Evolutionary conservation across 257 asterid genomes (phyloP).

Genomic region (Ehretia macrophylla): DNA sequence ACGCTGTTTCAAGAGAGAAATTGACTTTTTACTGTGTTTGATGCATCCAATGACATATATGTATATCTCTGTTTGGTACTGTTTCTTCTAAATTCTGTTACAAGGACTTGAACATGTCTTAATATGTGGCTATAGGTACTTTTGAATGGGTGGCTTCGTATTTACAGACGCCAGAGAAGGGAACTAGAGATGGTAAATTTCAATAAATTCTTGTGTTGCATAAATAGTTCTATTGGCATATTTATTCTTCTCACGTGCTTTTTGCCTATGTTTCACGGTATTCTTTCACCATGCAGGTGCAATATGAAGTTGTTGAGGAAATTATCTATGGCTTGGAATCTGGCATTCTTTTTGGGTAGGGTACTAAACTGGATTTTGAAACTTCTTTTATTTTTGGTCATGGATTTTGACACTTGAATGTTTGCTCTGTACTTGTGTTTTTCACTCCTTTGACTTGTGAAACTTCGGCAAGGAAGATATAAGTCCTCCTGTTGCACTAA

Average conservation of each 20-base stretch:
- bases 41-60: too few species aligned
- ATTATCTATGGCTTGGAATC: slow-evolving; percentile 90
- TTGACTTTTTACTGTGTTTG: too few species aligned
- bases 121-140: slow-evolving; percentile 49
- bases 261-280: slow-evolving; percentile 4
- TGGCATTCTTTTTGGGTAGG: slow-evolving; percentile 93
- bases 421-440: neutral
- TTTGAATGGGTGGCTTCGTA: slow-evolving; percentile 94
- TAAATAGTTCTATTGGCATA: neutral
- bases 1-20: too few species aligned
- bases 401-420: neutral
- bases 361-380: slow-evolving; percentile 7
- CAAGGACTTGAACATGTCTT: neutral
- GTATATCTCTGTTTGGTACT: too few species aligned
- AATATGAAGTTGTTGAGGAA: slow-evolving; percentile 94
- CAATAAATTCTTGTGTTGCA: neutral
- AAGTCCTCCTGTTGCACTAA: too few species aligned
- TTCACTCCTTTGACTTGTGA: too few species aligned
- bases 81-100: too few species aligned
- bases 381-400: slow-evolving; percentile 1
- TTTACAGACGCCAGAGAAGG: slow-evolving; percentile 78
- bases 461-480: too few species aligned
- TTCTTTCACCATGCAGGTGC: slow-evolving; percentile 63
- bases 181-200: slow-evolving; percentile 89
- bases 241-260: slow-evolving; percentile 10